Base-by-base conservation (phyloP, 805 yeast species). In the Pichia paraexigua region DNA sequence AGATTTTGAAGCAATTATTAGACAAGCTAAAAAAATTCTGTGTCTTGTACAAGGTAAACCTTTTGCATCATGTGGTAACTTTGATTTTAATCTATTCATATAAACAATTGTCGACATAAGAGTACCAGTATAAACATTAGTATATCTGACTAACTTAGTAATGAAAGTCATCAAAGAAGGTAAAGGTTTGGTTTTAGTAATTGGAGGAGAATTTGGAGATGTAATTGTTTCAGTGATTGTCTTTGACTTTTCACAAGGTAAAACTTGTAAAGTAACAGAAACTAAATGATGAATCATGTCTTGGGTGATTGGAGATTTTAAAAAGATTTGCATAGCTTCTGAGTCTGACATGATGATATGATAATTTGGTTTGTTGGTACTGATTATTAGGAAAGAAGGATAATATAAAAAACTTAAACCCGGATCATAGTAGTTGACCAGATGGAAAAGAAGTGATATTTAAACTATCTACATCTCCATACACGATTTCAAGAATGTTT, bases 41-140 rank as follows among this genome's bases (percentile, higher is more conserved):
- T 86, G 94, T 61, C 88, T 74, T 3, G 95, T 86, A 58, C 91
- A 85, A 43, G 91, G 86, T 56, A 84, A 71, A 32, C 92, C 92
- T 60, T 79, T 83, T 35, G 90, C 87, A 57, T 83, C 85, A 52
- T 72, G 71, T 49, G 92, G 92, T 48, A 86, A 70, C 56, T 76
- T 80, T 48, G 74, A 54, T 61, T 79, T 79, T 58, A 86, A 71
- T 60, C 80, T 73, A 60, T 82, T 79, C 64, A 86, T 71, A 65
- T 83, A 85, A 32, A 85, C 83, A 49, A 82, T 74, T 5, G 92
- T 83, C 15, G 88, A 74, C 78, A 86, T 76, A 58, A 86, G 71
- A 18, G 91, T 85, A 41, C 91, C 89, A 3, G 90, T 82, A 66
- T 85, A 82, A n/a, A 86, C 89, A 60, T 84, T 84, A 30, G 90